Evolutionary conservation across 2,329 filamentous ascomycete species (phyloP).

Genomic region (Cercospora beticola): DNA sequence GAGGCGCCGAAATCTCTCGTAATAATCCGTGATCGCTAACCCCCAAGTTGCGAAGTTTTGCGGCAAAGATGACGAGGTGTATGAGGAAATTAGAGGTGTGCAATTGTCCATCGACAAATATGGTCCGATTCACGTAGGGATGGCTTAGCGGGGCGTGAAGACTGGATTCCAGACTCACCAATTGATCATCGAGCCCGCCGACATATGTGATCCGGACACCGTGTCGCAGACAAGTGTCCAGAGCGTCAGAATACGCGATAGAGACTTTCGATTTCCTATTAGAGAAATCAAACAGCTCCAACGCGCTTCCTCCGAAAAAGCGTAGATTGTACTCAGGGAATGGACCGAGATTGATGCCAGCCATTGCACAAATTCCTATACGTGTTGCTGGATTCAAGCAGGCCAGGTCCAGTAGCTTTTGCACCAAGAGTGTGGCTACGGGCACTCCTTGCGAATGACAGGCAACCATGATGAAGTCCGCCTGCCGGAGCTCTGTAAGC

Average conservation of each 20-base stretch:
- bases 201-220: slow-evolving; percentile 83
- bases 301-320: slow-evolving; percentile 85
- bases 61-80: slow-evolving; percentile 85
- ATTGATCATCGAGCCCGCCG: slow-evolving; percentile 93
- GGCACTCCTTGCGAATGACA: slow-evolving; percentile 96
- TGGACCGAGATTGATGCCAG: slow-evolving; percentile 88
- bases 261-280: slow-evolving; percentile 79
- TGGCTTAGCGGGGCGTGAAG: slow-evolving; percentile 83
- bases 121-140: slow-evolving; percentile 91
- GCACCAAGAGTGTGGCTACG: slow-evolving; percentile 86
- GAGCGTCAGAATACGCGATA: slow-evolving; percentile 72
- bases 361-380: slow-evolving; percentile 84
- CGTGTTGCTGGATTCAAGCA: slow-evolving; percentile 69
- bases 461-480: slow-evolving; percentile 87
- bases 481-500: slow-evolving; percentile 83
- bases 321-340: slow-evolving; percentile 90
- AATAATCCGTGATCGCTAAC: slow-evolving; percentile 91
- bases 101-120: slow-evolving; percentile 89
- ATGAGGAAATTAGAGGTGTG: slow-evolving; percentile 93
- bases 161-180: slow-evolving; percentile 91
- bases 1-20: slow-evolving; percentile 79
- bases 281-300: slow-evolving; percentile 91
- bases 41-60: slow-evolving; percentile 91
- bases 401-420: slow-evolving; percentile 87
- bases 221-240: slow-evolving; percentile 72